These are phyloP conservation scores for Russula compacta DNA, from an alignment of 768 basidiomycete genomes.

Conservation along the genomic window DNA sequence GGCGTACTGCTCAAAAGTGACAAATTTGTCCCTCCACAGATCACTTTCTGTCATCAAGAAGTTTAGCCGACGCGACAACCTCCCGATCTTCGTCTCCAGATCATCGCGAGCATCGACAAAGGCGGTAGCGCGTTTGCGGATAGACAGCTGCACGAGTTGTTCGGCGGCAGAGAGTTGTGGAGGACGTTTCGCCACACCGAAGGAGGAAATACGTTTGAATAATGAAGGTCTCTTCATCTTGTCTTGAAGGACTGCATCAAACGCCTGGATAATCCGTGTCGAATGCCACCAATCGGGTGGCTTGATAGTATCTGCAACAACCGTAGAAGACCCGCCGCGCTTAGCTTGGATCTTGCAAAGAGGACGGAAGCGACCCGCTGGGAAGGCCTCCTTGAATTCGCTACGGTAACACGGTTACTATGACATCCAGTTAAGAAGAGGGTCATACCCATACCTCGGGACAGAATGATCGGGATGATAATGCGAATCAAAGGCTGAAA, in stretches of 20 bases:
- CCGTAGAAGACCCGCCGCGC: slow-evolving; percentile 65
- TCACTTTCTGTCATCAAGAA: slow-evolving; percentile 89
- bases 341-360: slow-evolving; percentile 88
- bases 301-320: slow-evolving; percentile 84
- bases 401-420: slow-evolving; percentile 29
- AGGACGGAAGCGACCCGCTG: slow-evolving; percentile 83
- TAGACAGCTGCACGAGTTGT: slow-evolving; percentile 77
- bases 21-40: slow-evolving; percentile 89
- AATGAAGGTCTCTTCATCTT: slow-evolving; percentile 90
- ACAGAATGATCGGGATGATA: slow-evolving; percentile 87
- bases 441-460: slow-evolving; percentile 41
- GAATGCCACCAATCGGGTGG: slow-evolving; percentile 94
- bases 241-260: slow-evolving; percentile 79
- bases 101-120: slow-evolving; percentile 93
- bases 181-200: slow-evolving; percentile 59
- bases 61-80: slow-evolving; percentile 75
- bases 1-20: slow-evolving; percentile 89
- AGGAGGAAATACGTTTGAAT: slow-evolving; percentile 73
- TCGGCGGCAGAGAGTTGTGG: slow-evolving; percentile 64
- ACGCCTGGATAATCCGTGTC: slow-evolving; percentile 82
- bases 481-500: slow-evolving; percentile 73
- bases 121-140: slow-evolving; percentile 88
- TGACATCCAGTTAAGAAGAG: neutral
- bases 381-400: slow-evolving; percentile 93
- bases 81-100: slow-evolving; percentile 87